Base-by-base conservation (phyloP, 139 green algal genomes). In the Coccomyxa sp. region DNA sequence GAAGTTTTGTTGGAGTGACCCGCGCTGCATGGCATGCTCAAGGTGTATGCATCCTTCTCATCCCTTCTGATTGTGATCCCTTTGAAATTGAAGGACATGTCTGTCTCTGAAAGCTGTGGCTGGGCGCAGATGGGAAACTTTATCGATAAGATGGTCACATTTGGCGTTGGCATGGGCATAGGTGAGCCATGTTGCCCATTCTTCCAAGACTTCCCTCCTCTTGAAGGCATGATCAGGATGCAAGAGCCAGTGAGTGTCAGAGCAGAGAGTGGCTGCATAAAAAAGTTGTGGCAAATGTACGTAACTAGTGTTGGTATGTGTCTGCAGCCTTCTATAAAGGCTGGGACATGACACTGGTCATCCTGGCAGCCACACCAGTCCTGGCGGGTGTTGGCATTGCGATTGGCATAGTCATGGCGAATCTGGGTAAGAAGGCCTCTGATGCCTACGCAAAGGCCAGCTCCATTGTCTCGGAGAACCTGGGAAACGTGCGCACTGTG, bases 271-370 rank as follows among this genome's bases (percentile, higher is more conserved):
- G 38, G 38, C 38, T 51, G 38, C 38, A 11, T 3, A 11, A 51
- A 51, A 51, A 51, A 9, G 3, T 74, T 74, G 66, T 74, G 66
- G 66, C 66, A 23, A 14, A 14, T 74, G n/a, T n/a, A n/a, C n/a
- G 66, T 27, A 74, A 74, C 0, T 63, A 13, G 31, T 30, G 31
- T 80, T 60, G 31, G 16, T 9, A 51, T 59, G 17, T 59, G 14
- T 17, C 14, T 74, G 84, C 81, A 85, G 90, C 90, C 31, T 93
- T 96, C 79, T 83, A 86, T 17, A 89, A 90, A 27, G 87, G 86
- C 51, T 95, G 90, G 94, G 85, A 93, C 78, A 92, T 98, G 87
- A 94, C 95, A 18, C 88, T 98, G 21, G 95, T 98, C 27, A 90
- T 96, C 81, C 79, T 96, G 27, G 89, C 92, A 4, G 63, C 86